phyloP scores from a whole-genome alignment of 352 stramenopile species.

The Nothophytophthora sp. region DNA sequence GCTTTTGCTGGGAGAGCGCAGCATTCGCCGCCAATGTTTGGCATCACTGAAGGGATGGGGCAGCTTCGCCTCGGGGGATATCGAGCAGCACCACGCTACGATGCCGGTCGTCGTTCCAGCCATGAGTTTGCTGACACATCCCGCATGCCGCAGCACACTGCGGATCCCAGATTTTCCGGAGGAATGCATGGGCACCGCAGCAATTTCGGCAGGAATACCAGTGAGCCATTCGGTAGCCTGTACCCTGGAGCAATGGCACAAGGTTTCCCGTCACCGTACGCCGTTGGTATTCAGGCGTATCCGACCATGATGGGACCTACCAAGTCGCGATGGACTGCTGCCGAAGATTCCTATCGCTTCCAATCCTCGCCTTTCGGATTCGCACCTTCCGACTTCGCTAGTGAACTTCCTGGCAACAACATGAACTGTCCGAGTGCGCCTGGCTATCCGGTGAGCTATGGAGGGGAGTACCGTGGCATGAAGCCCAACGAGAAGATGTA shows the following conservation, averaged over 20 bases:
- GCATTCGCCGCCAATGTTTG: slow-evolving; percentile 17
- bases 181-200: slow-evolving; percentile 14
- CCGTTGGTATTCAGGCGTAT: slow-evolving; percentile 15
- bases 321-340: slow-evolving; percentile 23
- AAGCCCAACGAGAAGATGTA: slow-evolving; percentile 23
- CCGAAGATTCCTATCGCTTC: slow-evolving; percentile 24
- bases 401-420: slow-evolving; percentile 12
- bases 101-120: slow-evolving; percentile 4
- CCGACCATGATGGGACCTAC: slow-evolving; percentile 18
- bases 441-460: slow-evolving; percentile 15
- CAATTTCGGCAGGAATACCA: slow-evolving; percentile 25
- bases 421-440: slow-evolving; percentile 2
- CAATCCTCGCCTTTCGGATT: slow-evolving; percentile 24
- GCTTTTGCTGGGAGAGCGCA: slow-evolving; percentile 19
- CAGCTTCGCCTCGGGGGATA: slow-evolving; percentile 33
- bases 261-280: slow-evolving; percentile 24
- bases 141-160: slow-evolving; percentile 13
- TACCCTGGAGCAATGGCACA: slow-evolving; percentile 27
- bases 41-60: slow-evolving; percentile 28
- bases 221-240: slow-evolving; percentile 25
- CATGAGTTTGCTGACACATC: slow-evolving; percentile 16
- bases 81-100: slow-evolving; percentile 16
- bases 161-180: slow-evolving; percentile 9
- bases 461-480: slow-evolving; percentile 18
- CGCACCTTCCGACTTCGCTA: slow-evolving; percentile 25